Evolutionary conservation across 352 stramenopile genomes (phyloP), one percentile per base, ranked within the genome.

Genomic region (Pythium aristosporum): DNA sequence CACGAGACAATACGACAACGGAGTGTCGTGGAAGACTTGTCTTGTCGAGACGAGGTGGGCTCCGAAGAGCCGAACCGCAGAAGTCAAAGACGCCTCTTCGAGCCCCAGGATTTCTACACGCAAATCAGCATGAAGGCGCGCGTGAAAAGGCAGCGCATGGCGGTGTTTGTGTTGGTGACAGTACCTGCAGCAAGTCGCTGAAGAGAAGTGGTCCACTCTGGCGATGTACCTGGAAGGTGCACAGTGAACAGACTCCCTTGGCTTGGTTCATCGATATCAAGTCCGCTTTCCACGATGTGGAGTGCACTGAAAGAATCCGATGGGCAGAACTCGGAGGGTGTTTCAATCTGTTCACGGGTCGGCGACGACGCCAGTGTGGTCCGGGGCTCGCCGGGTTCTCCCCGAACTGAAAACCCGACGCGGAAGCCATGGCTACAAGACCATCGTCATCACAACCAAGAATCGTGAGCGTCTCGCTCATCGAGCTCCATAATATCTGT

Each of bases 1-100:
- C 25, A 98, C 93, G 68, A 98, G 82, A 30, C 83, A 90, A 36
- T 87, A 86, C 3, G 78, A 89, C 11, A 80, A 59, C 6, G 60
- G 10, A 5, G 75, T 83, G 52, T 88, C 62, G 58, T 82, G 81
- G 58, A 93, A 93, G 1, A 93, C 52, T 61, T 93, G 74, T 5
- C 70, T 72, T 21, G 66, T 47, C 3, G 64, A 37, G 5, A 95
- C 72, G 9, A 70, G 68, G 49, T 79, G 75, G 28, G 75, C 63
- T 3, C 80, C 80, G 57, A 89, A 92, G 48, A 71, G 34, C 76
- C 79, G 23, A 77, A 69, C n/a, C 53, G 12, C 32, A 21, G 39
- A 46, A 9, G 32, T 7, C 13, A 12, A 25, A 4, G 43, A 42
- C 21, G 32, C 2, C 1, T 39, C 6, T 7, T 42, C 18, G 2